These are phyloP conservation scores for Silene uniflora DNA, from an alignment of 148 eudicot genomes.

Conservation along the genomic window DNA sequence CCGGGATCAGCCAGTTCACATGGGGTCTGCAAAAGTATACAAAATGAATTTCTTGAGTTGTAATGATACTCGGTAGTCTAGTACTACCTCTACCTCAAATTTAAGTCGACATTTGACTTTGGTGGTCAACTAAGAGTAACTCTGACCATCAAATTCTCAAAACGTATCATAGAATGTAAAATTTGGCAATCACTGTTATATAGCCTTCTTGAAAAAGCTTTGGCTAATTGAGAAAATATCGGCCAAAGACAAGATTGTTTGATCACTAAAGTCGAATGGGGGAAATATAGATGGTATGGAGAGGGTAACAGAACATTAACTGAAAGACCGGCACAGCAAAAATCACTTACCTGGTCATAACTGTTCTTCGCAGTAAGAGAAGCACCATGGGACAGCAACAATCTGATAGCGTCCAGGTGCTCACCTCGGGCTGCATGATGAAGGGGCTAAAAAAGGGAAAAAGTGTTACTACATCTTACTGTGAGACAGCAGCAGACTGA, in stretches of 20 bases:
- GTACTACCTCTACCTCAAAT: not conserved
- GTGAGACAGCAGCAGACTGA: not conserved
- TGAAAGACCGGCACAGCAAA: not conserved
- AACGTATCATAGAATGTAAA: not conserved
- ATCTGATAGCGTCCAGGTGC: constrained; percentile 50
- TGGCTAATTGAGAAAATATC: too few relatives aligned
- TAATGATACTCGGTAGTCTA: not conserved
- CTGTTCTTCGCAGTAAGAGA: constrained; percentile 54
- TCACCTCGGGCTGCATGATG: constrained; percentile 98
- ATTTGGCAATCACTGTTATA: too few relatives aligned
- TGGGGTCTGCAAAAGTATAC: constrained; percentile 44
- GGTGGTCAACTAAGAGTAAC: not conserved
- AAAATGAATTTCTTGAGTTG: not conserved
- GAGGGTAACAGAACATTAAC: not conserved
- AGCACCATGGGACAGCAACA: constrained; percentile 72
- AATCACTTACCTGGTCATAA: constrained; percentile 56
- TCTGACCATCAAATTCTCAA: not conserved
- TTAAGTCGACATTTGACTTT: not conserved
- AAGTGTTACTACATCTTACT: not conserved
- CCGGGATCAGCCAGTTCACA: constrained; percentile 49
- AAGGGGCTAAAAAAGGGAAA: constrained; percentile 58
- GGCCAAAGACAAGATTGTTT: not conserved
- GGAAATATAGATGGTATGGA: not conserved
- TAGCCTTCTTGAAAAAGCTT: too few relatives aligned
- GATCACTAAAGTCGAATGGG: not conserved